A percentile compares a stretch with the other conserved stretches of the same genome.
phyloP scores from a whole-genome alignment of 2,329 filamentous ascomycete genomes.

The Colletotrichum sublineola region DNA sequence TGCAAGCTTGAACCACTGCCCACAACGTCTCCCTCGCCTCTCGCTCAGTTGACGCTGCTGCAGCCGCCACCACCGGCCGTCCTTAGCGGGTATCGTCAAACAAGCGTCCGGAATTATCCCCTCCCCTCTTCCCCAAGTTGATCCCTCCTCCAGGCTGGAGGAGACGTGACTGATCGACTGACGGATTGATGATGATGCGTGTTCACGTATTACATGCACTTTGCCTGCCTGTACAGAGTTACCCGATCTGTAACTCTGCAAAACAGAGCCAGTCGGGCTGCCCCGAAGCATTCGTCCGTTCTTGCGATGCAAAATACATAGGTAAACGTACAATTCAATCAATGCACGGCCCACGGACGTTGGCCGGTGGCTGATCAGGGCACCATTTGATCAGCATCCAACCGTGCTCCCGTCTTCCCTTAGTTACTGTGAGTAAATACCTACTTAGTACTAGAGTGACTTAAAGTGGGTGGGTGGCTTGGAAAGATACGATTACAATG shows the following conservation, averaged over 20 bases:
- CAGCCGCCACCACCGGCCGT: constrained; percentile 39
- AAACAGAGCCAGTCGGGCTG: constrained; percentile 23
- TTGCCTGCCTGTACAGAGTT: background rate
- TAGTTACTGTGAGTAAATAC: background rate
- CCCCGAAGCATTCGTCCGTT: constrained; percentile 35
- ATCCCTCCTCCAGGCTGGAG: background rate
- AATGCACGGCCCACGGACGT: constrained; percentile 32
- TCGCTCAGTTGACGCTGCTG: constrained; percentile 36
- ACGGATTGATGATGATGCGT: background rate
- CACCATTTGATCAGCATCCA: constrained; percentile 24
- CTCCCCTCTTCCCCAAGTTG: background rate
- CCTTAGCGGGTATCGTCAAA: constrained; percentile 28
- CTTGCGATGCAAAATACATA: constrained; percentile 16
- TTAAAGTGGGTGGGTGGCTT: background rate
- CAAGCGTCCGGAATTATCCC: constrained; percentile 17
- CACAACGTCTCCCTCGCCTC: constrained; percentile 23
- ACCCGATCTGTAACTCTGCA: constrained; percentile 22
- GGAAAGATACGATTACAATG: background rate
- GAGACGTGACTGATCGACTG: background rate
- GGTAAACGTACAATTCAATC: background rate
- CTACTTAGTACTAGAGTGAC: background rate
- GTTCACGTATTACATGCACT: background rate
- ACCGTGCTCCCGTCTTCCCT: constrained; percentile 27
- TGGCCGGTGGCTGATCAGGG: constrained; percentile 32
- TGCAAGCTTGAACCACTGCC: constrained; percentile 21